A percentile compares a stretch with the other conserved stretches of the same genome.
Conservation (phyloP, 2,329 filamentous ascomycete genomes). For the Graphilbum ipis-grandicollis region DNA sequence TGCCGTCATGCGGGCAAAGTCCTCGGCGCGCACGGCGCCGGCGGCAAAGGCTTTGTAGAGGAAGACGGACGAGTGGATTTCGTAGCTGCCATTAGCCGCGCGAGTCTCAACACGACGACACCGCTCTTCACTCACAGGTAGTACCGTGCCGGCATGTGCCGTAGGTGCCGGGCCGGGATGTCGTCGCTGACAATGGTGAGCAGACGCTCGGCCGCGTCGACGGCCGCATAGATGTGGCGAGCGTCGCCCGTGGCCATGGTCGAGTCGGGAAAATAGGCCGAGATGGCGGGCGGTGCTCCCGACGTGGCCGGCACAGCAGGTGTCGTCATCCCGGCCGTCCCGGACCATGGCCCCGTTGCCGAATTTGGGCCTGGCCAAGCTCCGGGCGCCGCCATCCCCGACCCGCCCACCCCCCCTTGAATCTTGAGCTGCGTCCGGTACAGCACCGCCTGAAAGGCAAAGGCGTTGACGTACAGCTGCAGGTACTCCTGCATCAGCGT, state of each 20-base stretch:
- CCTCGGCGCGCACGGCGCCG: neutral
- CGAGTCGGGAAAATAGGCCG: neutral
- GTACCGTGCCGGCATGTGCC: conserved; percentile 1
- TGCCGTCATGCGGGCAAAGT: neutral
- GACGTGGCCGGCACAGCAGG: neutral
- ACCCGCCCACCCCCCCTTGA: too few species aligned
- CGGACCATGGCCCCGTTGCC: too few species aligned
- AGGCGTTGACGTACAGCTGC: conserved; percentile 1
- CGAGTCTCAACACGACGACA: too few species aligned
- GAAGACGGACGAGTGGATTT: conserved; percentile 1
- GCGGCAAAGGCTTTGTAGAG: neutral
- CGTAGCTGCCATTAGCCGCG: neutral
- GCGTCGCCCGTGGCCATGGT: conserved; percentile 1
- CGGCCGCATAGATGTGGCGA: neutral
- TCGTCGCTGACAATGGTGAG: neutral
- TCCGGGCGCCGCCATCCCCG: too few species aligned
- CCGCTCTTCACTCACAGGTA: neutral
- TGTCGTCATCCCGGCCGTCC: too few species aligned
- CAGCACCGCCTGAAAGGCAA: conserved; percentile 1
- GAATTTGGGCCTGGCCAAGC: too few species aligned
- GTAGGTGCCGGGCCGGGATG: neutral
- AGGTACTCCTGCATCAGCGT: conserved; percentile 1
- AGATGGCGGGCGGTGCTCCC: neutral
- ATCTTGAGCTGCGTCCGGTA: neutral
- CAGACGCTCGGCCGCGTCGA: neutral